Evolutionary conservation across 1,284 basidiomycete genomes (phyloP).

Genomic region (Leccinum fuscescens): DNA sequence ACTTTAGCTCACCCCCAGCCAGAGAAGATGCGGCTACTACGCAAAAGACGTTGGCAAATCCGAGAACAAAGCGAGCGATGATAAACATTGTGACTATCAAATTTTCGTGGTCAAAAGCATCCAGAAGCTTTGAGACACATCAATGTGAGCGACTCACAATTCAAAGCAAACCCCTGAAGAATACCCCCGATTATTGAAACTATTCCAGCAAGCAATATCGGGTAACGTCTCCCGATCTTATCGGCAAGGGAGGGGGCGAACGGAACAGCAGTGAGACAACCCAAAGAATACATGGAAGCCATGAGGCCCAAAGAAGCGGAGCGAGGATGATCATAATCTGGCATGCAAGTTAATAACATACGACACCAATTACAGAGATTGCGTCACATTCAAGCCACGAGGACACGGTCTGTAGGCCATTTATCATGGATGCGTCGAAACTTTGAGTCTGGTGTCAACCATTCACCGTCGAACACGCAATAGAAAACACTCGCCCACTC

Average conservation of each 20-base stretch:
- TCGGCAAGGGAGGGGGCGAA: conserved; percentile 15
- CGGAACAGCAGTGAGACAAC: conserved; percentile 13
- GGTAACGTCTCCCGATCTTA: conserved; percentile 17
- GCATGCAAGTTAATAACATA: not conserved
- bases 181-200: conserved; percentile 14
- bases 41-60: conserved; percentile 11
- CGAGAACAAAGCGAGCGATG: conserved; percentile 20
- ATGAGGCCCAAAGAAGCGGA: conserved; percentile 20
- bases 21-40: conserved; percentile 17
- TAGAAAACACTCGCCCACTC: conserved; percentile 47
- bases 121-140: too few species aligned
- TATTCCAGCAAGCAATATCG: conserved; percentile 18
- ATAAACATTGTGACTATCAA: conserved; percentile 19
- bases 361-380: not conserved
- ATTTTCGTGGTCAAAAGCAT: not conserved
- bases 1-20: conserved; percentile 15
- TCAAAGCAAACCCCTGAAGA: conserved; percentile 18
- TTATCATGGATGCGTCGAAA: conserved; percentile 19
- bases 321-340: conserved; percentile 21
- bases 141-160: conserved; percentile 12
- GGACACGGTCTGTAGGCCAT: conserved; percentile 19
- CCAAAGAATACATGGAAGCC: conserved; percentile 17
- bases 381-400: conserved; percentile 23
- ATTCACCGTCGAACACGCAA: not conserved
- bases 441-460: conserved; percentile 10